Evolutionary conservation across 2,329 filamentous ascomycete genomes (phyloP), one percentile per base, ranked within the genome.

Genomic region (Colletotrichum neosansevieriae): DNA sequence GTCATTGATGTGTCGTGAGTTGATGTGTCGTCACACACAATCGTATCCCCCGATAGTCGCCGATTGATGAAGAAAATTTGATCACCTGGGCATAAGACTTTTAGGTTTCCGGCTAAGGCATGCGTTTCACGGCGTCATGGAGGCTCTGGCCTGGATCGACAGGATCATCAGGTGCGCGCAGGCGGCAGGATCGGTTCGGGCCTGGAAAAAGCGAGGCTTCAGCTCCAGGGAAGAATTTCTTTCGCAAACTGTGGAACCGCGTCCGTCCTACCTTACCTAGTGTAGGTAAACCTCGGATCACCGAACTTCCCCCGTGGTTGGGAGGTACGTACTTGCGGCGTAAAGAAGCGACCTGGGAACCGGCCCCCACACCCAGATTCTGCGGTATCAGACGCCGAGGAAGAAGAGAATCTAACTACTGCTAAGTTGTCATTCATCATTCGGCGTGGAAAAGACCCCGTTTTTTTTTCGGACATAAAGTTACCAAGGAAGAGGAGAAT

Each of bases 1-100:
- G 84, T 77, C 83, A 87, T 82, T 70, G 66, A 70, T 67, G 65
- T 59, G 58, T 29, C 53, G 51, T 53, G 54, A 19, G 34, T 24
- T 53, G 49, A 24, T 9, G 21, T 12, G 44, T 29, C 36, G 56
- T 36, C 47, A 61, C 58, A 32, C 34, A 38, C 29, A 36, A 17
- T 34, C n/a, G 17, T 53, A 19, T 21, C 17, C 6, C 53, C 59
- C 51, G 60, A 17, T 4, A 56, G 49, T 51, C 49, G 51, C 58
- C 44, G 45, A 53, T 38, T 50, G 56, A 67, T 17, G 34, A 32
- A 49, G 10, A 36, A 57, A 24, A 53, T 9, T 15, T 34, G 50
- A 54, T 68, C 65, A 68, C 61, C 65, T 42, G 65, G 49, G 17
- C 53, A 57, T 49, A 19, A 21, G 21, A 40, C 36, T 68, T 32